A percentile compares a stretch with the other conserved stretches of the same genome.
Conservation (phyloP, 257 asterid genomes). For the Solanum bulbocastanum region DNA sequence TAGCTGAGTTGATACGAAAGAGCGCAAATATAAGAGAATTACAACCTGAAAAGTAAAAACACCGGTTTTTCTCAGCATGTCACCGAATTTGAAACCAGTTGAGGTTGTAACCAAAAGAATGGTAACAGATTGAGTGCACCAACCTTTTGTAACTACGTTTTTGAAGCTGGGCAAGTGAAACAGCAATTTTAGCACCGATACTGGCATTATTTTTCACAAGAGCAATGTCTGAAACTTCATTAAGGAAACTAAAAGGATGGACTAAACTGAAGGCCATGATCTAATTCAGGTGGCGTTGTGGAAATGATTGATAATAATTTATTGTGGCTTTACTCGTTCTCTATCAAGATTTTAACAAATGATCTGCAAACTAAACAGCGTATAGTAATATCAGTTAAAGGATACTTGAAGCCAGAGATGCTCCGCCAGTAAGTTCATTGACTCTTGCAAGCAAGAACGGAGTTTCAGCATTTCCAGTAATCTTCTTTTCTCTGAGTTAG, state of each 20-base stretch:
- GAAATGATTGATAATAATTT: neutral
- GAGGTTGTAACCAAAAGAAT: neutral
- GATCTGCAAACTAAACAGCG: neutral
- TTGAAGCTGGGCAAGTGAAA: slow-evolving; percentile 56
- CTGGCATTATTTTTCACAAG: slow-evolving; percentile 84
- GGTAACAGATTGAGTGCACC: neutral
- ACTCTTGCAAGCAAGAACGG: slow-evolving; percentile 90
- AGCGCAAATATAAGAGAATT: neutral
- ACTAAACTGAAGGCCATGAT: neutral
- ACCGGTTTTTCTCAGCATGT: neutral
- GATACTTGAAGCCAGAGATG: slow-evolving; percentile 90
- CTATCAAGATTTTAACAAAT: neutral
- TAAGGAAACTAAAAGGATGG: slow-evolving; percentile 27
- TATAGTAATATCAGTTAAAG: slow-evolving; percentile 14
- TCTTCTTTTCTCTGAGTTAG: slow-evolving; percentile 62
- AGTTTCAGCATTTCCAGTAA: slow-evolving; percentile 80
- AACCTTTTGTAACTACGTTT: neutral
- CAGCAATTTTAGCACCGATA: slow-evolving; percentile 74
- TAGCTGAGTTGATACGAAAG: neutral
- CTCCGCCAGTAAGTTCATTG: slow-evolving; percentile 87
- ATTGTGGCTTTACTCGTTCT: neutral
- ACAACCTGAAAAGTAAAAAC: neutral
- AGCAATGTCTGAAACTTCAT: slow-evolving; percentile 52
- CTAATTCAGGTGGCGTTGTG: neutral
- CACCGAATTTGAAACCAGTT: neutral